A percentile compares a stretch with the other conserved stretches of the same genome.
These are phyloP conservation scores for Ephemerocybe angulata DNA, from an alignment of 768 basidiomycete species.

Conservation along the genomic window DNA sequence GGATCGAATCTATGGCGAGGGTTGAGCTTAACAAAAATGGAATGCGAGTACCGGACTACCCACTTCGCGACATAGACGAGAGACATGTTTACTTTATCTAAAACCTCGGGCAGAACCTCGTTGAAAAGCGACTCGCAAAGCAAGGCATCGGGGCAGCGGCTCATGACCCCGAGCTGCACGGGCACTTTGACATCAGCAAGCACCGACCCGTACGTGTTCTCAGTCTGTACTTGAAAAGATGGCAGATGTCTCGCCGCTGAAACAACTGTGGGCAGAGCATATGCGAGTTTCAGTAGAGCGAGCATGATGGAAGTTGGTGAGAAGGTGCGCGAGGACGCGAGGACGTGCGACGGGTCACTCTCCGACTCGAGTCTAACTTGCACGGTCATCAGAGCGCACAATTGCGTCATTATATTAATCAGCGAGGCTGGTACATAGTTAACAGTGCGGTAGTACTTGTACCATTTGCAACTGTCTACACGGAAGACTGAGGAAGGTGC, in stretches of 20 bases:
- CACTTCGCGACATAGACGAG: slow-evolving; percentile 75
- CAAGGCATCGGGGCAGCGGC: slow-evolving; percentile 74
- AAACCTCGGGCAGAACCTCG: slow-evolving; percentile 59
- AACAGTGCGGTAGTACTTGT: too few relatives aligned
- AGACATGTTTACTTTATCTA: slow-evolving; percentile 61
- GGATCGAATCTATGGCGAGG: slow-evolving; percentile 47
- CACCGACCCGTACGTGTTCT: neutral
- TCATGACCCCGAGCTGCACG: slow-evolving; percentile 52
- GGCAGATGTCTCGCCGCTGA: slow-evolving; percentile 7
- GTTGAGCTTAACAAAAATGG: neutral
- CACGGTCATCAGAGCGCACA: slow-evolving; percentile 2
- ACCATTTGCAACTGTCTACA: too few relatives aligned
- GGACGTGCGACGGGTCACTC: neutral
- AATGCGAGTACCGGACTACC: too few relatives aligned
- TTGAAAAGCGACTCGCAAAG: slow-evolving; percentile 78
- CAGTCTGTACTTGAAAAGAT: slow-evolving; percentile 8
- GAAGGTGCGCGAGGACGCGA: neutral
- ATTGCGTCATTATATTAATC: slow-evolving; percentile 24
- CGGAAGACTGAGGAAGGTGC: too few relatives aligned
- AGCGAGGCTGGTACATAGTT: neutral
- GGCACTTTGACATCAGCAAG: slow-evolving; percentile 37
- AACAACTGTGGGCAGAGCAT: slow-evolving; percentile 1
- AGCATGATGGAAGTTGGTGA: slow-evolving; percentile 4
- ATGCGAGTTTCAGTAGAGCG: slow-evolving; percentile 1
- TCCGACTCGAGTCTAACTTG: neutral